Evolutionary conservation across 2,329 filamentous ascomycete genomes (phyloP).

Genomic region (Stachybotrys chlorohalonatus): DNA sequence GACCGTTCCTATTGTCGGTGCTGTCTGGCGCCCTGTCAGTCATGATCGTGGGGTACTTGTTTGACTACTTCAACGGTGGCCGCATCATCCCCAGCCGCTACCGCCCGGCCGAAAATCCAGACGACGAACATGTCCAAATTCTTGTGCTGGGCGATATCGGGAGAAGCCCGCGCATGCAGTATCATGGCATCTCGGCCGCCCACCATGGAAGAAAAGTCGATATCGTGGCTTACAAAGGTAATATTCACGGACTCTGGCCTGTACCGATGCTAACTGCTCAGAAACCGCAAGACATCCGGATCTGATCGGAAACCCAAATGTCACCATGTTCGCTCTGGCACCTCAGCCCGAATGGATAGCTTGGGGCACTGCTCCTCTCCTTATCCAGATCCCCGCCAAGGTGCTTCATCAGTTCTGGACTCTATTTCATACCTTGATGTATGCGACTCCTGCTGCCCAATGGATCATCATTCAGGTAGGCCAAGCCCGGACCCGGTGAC

Average conservation of each 20-base stretch:
- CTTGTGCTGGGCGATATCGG: conserved; percentile 93
- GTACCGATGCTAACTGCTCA: conserved; percentile 11
- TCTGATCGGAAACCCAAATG: conserved; percentile 56
- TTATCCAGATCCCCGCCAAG: conserved; percentile 72
- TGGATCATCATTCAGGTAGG: conserved; percentile 78
- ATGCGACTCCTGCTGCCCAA: conserved; percentile 61
- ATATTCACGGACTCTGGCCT: conserved; percentile 1
- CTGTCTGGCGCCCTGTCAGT: conserved; percentile 24
- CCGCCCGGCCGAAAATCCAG: conserved; percentile 19
- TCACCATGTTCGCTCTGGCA: conserved; percentile 62
- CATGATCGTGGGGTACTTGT: conserved; percentile 16
- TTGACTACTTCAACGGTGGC: conserved; percentile 11
- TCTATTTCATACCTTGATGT: conserved; percentile 64
- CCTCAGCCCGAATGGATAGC: conserved; percentile 59
- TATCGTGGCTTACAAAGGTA: conserved; percentile 81
- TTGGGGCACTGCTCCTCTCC: conserved; percentile 64
- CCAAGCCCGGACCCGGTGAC: neutral
- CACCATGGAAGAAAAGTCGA: conserved; percentile 73
- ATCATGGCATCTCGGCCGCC: conserved; percentile 88
- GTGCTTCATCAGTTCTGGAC: conserved; percentile 72
- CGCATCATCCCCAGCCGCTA: conserved; percentile 24
- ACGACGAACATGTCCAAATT: conserved; percentile 56
- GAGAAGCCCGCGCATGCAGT: conserved; percentile 94
- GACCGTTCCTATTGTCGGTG: conserved; percentile 23
- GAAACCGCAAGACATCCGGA: conserved; percentile 79